These are phyloP conservation scores for Telfairia occidentalis DNA, from an alignment of 331 rosid species.

Conservation along the genomic window DNA sequence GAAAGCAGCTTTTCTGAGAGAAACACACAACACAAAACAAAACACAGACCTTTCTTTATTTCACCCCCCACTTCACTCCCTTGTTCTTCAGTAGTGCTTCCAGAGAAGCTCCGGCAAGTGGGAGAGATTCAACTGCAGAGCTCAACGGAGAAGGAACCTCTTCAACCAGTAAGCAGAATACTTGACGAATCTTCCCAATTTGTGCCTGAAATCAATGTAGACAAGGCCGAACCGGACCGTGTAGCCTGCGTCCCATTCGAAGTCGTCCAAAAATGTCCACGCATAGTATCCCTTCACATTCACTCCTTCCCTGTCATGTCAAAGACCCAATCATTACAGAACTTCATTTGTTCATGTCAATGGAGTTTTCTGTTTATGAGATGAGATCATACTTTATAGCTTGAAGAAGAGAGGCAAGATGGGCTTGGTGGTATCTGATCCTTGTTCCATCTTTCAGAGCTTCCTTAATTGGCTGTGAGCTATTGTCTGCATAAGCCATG, in stretches of 20 bases:
- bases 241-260: conserved; percentile 34
- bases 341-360: neutral
- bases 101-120: neutral
- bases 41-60: too few species aligned
- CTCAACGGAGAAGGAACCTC: conserved; percentile 24
- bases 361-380: neutral
- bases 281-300: conserved; percentile 24
- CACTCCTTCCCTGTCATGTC: conserved; percentile 16
- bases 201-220: conserved; percentile 22
- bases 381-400: conserved; percentile 35
- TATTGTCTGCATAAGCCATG: conserved; percentile 30
- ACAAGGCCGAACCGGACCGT: conserved; percentile 26
- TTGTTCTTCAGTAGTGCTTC: neutral
- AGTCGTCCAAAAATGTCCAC: conserved; percentile 29
- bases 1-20: too few species aligned
- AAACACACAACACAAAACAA: neutral
- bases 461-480: conserved; percentile 24
- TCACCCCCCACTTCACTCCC: neutral
- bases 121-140: neutral
- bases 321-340: neutral
- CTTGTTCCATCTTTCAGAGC: conserved; percentile 32
- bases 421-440: conserved; percentile 37
- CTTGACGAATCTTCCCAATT: conserved; percentile 20
- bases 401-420: conserved; percentile 33
- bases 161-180: conserved; percentile 34